Percentiles rank a stretch among this genome's conserved stretches.
Evolutionary conservation across 345 rosid genomes (phyloP).

Genomic region (Erucastrum elatum): DNA sequence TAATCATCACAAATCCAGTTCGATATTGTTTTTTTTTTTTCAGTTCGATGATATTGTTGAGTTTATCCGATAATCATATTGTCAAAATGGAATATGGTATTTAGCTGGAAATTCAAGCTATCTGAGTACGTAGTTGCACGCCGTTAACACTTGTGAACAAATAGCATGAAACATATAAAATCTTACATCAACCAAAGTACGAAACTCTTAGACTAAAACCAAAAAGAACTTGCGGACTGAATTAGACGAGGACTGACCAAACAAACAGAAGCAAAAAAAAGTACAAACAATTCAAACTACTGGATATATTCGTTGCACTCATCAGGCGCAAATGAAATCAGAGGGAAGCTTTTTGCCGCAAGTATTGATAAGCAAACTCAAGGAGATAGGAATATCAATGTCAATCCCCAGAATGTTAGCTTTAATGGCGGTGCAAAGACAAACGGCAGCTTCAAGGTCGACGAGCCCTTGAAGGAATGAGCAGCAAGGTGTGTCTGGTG

Average conservation of each 20-base stretch:
- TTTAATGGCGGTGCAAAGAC: slow-evolving; percentile 77
- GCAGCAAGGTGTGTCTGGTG: slow-evolving; percentile 68
- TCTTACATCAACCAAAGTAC: slow-evolving; percentile 8
- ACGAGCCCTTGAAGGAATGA: slow-evolving; percentile 58
- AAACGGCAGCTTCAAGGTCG: slow-evolving; percentile 65
- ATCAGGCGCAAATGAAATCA: slow-evolving; percentile 60
- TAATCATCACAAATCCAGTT: background rate
- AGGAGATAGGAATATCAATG: slow-evolving; percentile 58
- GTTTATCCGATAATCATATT: background rate
- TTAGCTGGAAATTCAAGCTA: background rate
- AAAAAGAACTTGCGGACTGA: background rate
- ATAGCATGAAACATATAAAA: background rate
- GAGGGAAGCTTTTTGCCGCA: slow-evolving; percentile 78
- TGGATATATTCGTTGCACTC: background rate
- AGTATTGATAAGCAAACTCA: slow-evolving; percentile 68
- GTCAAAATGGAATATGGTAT: background rate
- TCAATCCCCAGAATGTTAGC: slow-evolving; percentile 67
- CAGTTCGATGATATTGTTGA: background rate
- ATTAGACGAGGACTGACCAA: background rate
- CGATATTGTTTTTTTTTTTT: background rate
- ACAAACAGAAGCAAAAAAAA: slow-evolving; percentile 9
- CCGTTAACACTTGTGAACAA: background rate
- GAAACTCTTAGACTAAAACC: background rate
- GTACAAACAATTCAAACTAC: background rate
- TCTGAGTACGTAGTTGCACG: background rate